Evolutionary conservation across 2,329 filamentous ascomycete species (phyloP).

Genomic region (Ophiosphaerella korrae): DNA sequence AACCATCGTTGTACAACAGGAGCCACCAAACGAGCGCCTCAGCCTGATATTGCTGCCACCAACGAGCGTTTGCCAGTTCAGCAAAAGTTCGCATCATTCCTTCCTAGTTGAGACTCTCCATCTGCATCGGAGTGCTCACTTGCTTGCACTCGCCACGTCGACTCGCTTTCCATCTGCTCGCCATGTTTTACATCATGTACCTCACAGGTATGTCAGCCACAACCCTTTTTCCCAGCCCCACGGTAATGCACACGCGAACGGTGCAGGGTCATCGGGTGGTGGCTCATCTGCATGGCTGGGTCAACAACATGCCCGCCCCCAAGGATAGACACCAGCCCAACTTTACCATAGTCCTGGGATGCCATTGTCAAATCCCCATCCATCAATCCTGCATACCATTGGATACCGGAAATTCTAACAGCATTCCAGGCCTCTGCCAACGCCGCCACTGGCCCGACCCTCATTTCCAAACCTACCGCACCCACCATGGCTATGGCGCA

Average conservation of each 20-base stretch:
- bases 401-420: constrained; percentile 20
- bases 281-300: not conserved
- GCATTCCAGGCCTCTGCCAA: constrained; percentile 78
- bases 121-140: constrained; percentile 36
- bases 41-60: constrained; percentile 36
- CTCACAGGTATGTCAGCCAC: constrained; percentile 45
- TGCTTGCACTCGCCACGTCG: constrained; percentile 25
- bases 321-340: too few relatives aligned
- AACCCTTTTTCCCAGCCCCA: not conserved
- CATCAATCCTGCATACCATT: not conserved
- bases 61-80: constrained; percentile 43
- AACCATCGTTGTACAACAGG: constrained; percentile 43
- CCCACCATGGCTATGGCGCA: constrained; percentile 79
- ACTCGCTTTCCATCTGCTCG: constrained; percentile 19
- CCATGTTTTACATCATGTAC: constrained; percentile 53
- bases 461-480: constrained; percentile 80
- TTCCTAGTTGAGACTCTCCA: constrained; percentile 28
- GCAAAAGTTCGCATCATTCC: constrained; percentile 28
- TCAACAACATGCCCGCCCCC: not conserved
- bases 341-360: too few relatives aligned
- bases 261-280: not conserved
- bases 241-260: not conserved
- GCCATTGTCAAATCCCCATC: too few relatives aligned
- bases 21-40: constrained; percentile 41
- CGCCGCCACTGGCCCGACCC: constrained; percentile 94